These are phyloP conservation scores for Daldinia grandis DNA, from an alignment of 495 filamentous ascomycete genomes.

Conservation along the genomic window DNA sequence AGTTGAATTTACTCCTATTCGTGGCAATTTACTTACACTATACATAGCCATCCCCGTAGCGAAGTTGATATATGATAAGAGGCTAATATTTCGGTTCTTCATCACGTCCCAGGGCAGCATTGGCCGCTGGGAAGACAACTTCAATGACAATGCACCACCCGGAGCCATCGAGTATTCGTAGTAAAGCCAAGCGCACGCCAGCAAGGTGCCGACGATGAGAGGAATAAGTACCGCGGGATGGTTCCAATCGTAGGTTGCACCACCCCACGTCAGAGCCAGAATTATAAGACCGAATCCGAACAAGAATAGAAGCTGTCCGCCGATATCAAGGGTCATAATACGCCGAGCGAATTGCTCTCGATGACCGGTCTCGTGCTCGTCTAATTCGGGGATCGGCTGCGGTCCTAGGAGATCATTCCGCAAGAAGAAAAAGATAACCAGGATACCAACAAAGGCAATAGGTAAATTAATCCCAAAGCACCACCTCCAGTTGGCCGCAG, in stretches of 20 bases:
- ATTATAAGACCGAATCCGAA: slow-evolving; percentile 66
- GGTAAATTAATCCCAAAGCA: slow-evolving; percentile 67
- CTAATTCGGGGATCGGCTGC: slow-evolving; percentile 45
- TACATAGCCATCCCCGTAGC: slow-evolving; percentile 60
- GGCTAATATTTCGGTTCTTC: slow-evolving; percentile 56
- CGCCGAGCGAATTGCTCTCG: slow-evolving; percentile 43
- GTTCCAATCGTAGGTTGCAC: slow-evolving; percentile 63
- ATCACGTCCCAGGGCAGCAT: slow-evolving; percentile 67
- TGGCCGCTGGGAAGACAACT: slow-evolving; percentile 58
- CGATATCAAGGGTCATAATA: slow-evolving; percentile 62
- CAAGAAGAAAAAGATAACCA: slow-evolving; percentile 54
- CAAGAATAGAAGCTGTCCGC: slow-evolving; percentile 65
- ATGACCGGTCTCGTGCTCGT: slow-evolving; percentile 25
- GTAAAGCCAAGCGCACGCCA: slow-evolving; percentile 56
- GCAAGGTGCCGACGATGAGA: slow-evolving; percentile 58
- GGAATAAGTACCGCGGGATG: slow-evolving; percentile 61
- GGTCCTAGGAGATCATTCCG: slow-evolving; percentile 51
- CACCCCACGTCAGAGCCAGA: slow-evolving; percentile 67
- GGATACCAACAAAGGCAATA: slow-evolving; percentile 51
- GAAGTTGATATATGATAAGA: slow-evolving; percentile 64
- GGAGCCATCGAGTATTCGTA: slow-evolving; percentile 67
- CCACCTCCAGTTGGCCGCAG: slow-evolving; percentile 62
- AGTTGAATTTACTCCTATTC: slow-evolving; percentile 25
- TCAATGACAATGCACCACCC: slow-evolving; percentile 49
- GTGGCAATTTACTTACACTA: slow-evolving; percentile 41